Conservation (phyloP, 75 land plant genomes). For the Cupressus sempervirens region DNA sequence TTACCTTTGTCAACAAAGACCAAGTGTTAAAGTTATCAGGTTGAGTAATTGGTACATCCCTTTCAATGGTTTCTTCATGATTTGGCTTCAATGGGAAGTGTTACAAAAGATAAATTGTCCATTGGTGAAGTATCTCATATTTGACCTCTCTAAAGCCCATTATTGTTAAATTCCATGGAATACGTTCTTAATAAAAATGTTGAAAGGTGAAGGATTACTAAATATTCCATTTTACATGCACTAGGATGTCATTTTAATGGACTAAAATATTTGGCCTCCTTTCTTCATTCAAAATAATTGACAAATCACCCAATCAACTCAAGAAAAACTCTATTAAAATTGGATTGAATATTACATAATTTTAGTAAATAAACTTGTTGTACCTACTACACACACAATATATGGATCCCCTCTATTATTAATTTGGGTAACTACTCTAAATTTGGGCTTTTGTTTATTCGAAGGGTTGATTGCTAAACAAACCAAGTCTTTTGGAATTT, state of each 20-base stretch:
- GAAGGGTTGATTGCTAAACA: too few relatives aligned
- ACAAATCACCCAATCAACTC: too few relatives aligned
- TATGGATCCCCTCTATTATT: too few relatives aligned
- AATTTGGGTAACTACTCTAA: too few relatives aligned
- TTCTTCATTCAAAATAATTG: slow-evolving; percentile 10
- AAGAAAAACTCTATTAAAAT: too few relatives aligned
- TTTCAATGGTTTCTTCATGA: slow-evolving; percentile 1
- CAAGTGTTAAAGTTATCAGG: background rate
- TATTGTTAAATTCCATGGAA: slow-evolving; percentile 5
- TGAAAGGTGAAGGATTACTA: slow-evolving; percentile 9
- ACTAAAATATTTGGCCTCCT: slow-evolving; percentile 8
- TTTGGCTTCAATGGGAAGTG: background rate
- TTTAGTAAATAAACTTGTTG: too few relatives aligned
- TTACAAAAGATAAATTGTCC: too few relatives aligned
- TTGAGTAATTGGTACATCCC: background rate
- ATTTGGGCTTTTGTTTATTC: too few relatives aligned
- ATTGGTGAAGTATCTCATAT: background rate
- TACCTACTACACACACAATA: too few relatives aligned
- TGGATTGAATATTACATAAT: too few relatives aligned
- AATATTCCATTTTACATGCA: slow-evolving; percentile 4
- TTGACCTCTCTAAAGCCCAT: background rate
- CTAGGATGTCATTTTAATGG: background rate
- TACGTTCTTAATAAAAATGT: background rate
- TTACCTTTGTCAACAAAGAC: background rate
- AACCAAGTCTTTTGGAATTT: too few relatives aligned